phyloP scores from a whole-genome alignment of 352 stramenopile species.

The Poterioochromonas sp. region DNA sequence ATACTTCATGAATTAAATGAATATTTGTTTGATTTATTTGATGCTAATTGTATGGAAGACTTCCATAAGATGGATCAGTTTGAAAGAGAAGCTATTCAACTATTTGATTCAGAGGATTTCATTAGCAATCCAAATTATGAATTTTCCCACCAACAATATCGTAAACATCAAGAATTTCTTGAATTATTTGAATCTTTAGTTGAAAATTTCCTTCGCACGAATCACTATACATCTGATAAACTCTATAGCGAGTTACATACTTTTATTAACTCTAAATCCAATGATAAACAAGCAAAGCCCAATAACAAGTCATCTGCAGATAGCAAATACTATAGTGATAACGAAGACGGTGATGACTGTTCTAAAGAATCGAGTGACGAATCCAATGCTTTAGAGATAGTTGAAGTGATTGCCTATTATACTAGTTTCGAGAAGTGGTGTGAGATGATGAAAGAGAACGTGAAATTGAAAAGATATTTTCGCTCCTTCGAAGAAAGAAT shows the following conservation, averaged over 20 bases:
- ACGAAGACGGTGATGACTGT: background rate
- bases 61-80: background rate
- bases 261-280: no score
- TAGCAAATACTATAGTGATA: background rate
- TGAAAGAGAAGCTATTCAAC: background rate
- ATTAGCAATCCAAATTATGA: background rate
- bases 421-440: background rate
- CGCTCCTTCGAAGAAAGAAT: background rate
- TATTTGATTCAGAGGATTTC: background rate
- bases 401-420: background rate
- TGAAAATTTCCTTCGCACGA: background rate
- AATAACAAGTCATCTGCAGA: no score
- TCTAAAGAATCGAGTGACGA: background rate
- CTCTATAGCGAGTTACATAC: background rate
- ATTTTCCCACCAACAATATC: background rate
- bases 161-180: constrained; percentile 2
- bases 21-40: constrained; percentile 15
- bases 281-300: no score
- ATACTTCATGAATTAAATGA: constrained; percentile 25
- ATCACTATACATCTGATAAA: background rate
- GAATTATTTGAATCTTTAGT: constrained; percentile 1
- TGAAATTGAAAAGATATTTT: background rate
- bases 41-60: constrained; percentile 24
- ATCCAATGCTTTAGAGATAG: background rate
- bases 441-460: constrained; percentile 13